Percentiles rank a stretch among this genome's conserved stretches.
Evolutionary conservation across 169 alveolate species (phyloP).

Genomic region (Plasmodium sp.): DNA sequence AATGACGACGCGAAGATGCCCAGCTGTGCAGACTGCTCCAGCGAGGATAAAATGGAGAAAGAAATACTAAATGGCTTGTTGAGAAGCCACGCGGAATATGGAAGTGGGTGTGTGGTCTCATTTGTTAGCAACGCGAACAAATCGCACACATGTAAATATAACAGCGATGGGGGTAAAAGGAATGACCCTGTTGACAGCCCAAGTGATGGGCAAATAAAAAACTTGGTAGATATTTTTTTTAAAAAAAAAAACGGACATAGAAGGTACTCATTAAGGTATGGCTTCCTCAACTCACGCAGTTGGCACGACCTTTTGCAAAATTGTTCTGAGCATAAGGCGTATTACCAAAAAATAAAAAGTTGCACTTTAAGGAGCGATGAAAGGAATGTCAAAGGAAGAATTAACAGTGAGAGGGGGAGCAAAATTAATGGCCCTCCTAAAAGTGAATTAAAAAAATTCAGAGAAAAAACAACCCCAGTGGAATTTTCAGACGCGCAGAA

Average conservation of each 20-base stretch:
- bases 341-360: conserved; percentile 58
- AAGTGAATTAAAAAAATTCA: conserved; percentile 39
- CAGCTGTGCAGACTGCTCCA: not conserved
- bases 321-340: conserved; percentile 11
- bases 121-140: conserved; percentile 14
- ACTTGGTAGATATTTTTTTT: conserved; percentile 16
- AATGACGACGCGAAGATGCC: not conserved
- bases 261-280: conserved; percentile 40
- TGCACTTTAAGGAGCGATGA: conserved; percentile 52
- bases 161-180: not conserved
- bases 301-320: conserved; percentile 32
- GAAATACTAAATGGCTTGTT: conserved; percentile 13
- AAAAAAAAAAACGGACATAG: conserved; percentile 1
- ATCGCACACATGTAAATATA: not conserved
- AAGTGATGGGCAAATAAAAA: not conserved
- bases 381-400: not conserved
- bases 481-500: conserved; percentile 32
- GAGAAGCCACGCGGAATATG: conserved; percentile 8
- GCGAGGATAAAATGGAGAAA: conserved; percentile 2
- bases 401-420: not conserved
- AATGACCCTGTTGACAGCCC: not conserved
- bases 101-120: conserved; percentile 39
- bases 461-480: conserved; percentile 13
- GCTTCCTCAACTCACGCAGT: not conserved
- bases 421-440: not conserved